A percentile compares a stretch with the other conserved stretches of the same genome.
phyloP scores from a whole-genome alignment of 306 rosid species.

The Cucumis melo region DNA sequence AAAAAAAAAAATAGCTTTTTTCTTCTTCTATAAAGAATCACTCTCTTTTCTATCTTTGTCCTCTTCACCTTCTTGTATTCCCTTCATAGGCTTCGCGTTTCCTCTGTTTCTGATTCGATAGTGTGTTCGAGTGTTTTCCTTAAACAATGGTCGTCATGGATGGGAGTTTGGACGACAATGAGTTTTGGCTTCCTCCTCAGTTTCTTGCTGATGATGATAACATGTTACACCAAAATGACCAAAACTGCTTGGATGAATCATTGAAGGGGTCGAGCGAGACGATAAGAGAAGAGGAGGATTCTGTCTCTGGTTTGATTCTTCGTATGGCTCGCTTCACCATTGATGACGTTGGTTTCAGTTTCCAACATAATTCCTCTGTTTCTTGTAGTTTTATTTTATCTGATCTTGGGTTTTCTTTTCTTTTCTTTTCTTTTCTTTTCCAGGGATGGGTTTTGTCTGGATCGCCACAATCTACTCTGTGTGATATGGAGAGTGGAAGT shows the following conservation, averaged over 20 bases:
- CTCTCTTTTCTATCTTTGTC: background rate
- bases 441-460: constrained; percentile 19
- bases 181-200: constrained; percentile 75
- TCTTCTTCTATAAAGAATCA: background rate
- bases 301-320: constrained; percentile 42
- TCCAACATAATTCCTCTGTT: background rate
- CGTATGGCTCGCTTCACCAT: constrained; percentile 40
- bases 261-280: constrained; percentile 48
- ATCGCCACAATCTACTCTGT: constrained; percentile 66
- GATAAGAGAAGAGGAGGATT: constrained; percentile 64
- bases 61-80: background rate
- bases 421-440: background rate
- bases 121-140: background rate
- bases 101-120: background rate
- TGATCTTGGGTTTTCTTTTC: background rate
- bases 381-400: background rate
- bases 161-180: constrained; percentile 41
- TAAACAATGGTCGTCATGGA: constrained; percentile 5
- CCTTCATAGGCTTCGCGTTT: too few relatives aligned
- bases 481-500: constrained; percentile 26
- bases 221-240: background rate
- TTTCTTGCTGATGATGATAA: constrained; percentile 43
- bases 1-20: background rate
- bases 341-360: constrained; percentile 19
- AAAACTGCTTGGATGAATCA: background rate